A percentile compares a stretch with the other conserved stretches of the same genome.
Evolutionary conservation across 2,329 filamentous ascomycete species (phyloP).

Genomic region (Dactylella cylindrospora): DNA sequence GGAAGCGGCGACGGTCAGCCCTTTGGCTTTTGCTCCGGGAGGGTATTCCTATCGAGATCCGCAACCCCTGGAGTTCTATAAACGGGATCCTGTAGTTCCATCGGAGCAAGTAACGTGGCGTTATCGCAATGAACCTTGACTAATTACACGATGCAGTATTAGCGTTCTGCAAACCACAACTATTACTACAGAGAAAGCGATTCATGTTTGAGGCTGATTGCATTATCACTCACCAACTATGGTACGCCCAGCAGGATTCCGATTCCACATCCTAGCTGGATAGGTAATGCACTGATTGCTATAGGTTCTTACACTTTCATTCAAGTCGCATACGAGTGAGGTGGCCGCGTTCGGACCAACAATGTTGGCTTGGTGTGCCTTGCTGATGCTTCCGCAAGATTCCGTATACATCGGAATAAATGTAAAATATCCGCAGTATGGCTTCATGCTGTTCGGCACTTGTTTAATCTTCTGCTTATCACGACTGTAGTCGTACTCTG

Average conservation of each 20-base stretch:
- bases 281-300: slow-evolving; percentile 9
- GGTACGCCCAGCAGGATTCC: slow-evolving; percentile 21
- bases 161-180: neutral
- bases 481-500: neutral
- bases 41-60: slow-evolving; percentile 2
- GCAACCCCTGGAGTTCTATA: slow-evolving; percentile 4
- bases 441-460: neutral
- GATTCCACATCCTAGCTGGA: slow-evolving; percentile 8
- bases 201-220: slow-evolving; percentile 16
- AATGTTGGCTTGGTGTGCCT: too few species aligned
- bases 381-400: slow-evolving; percentile 20
- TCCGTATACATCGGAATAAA: slow-evolving; percentile 16
- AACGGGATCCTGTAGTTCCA: slow-evolving; percentile 6
- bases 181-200: neutral
- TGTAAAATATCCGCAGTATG: slow-evolving; percentile 18
- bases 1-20: too few species aligned
- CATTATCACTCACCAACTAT: slow-evolving; percentile 32
- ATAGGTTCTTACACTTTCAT: neutral
- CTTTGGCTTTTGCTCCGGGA: slow-evolving; percentile 10
- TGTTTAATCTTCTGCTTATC: neutral
- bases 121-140: slow-evolving; percentile 18
- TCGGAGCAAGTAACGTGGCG: slow-evolving; percentile 1
- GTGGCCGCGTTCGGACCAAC: neutral
- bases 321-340: slow-evolving; percentile 1
- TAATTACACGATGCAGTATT: neutral